Evolutionary conservation across 805 yeast genomes (phyloP).

Genomic region (Ogataea pignaliae): DNA sequence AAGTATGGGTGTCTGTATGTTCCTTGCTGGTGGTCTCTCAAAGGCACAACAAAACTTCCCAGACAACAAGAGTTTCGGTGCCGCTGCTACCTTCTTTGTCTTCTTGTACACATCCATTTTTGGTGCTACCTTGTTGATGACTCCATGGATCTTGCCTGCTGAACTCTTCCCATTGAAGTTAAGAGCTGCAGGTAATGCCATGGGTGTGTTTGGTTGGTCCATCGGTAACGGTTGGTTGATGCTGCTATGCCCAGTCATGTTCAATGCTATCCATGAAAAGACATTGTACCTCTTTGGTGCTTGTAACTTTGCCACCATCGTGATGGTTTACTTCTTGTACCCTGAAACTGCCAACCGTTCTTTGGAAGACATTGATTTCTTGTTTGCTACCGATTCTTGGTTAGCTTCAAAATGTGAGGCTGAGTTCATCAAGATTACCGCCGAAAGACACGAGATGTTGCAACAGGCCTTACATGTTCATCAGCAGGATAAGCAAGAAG

Average conservation of each 20-base stretch:
- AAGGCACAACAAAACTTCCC: constrained; percentile 22
- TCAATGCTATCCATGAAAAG: constrained; percentile 25
- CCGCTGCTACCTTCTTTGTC: constrained; percentile 33
- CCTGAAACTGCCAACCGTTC: constrained; percentile 44
- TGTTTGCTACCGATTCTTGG: constrained; percentile 9
- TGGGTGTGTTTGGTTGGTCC: constrained; percentile 26
- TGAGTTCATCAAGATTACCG: constrained; percentile 6
- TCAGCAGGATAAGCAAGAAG: neutral
- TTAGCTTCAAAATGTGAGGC: constrained; percentile 12
- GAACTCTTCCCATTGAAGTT: constrained; percentile 24
- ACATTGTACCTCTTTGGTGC: constrained; percentile 31
- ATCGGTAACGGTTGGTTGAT: constrained; percentile 34
- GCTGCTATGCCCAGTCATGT: constrained; percentile 30
- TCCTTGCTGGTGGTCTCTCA: constrained; percentile 36
- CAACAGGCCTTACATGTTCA: neutral
- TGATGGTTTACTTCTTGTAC: constrained; percentile 35
- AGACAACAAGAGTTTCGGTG: constrained; percentile 27
- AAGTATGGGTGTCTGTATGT: constrained; percentile 36
- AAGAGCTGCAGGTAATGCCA: constrained; percentile 26
- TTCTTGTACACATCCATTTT: constrained; percentile 34
- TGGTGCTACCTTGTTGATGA: constrained; percentile 24
- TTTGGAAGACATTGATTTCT: constrained; percentile 34
- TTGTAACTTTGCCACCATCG: constrained; percentile 23
- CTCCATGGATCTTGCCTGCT: constrained; percentile 23
- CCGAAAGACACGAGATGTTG: constrained; percentile 4